These are phyloP conservation scores for Saturnispora diversa DNA, from an alignment of 805 yeast species.

Conservation along the genomic window DNA sequence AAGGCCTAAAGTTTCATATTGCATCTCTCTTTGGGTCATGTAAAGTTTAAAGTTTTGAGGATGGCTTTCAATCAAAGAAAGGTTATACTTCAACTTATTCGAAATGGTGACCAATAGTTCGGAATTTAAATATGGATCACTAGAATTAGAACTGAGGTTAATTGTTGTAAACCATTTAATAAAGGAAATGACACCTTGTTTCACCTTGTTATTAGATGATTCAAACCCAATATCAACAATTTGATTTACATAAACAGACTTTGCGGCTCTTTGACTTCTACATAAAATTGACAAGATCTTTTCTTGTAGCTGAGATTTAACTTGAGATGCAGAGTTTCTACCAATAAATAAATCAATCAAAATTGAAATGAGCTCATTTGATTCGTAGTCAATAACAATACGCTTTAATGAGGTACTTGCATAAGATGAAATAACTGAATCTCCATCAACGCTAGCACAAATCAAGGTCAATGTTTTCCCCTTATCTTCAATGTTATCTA, in stretches of 20 bases:
- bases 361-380: constrained; percentile 33
- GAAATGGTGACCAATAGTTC: too few species aligned
- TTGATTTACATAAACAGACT: constrained; percentile 33
- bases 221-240: constrained; percentile 54
- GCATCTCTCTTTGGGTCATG: constrained; percentile 46
- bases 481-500: constrained; percentile 34
- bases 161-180: constrained; percentile 48
- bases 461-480: constrained; percentile 34
- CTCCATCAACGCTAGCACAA: constrained; percentile 56
- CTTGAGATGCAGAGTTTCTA: constrained; percentile 40
- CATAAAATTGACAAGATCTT: constrained; percentile 42
- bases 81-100: constrained; percentile 41
- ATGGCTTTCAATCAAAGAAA: constrained; percentile 34
- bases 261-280: constrained; percentile 46
- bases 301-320: constrained; percentile 44
- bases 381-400: constrained; percentile 45
- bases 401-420: constrained; percentile 48
- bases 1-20: constrained; percentile 74
- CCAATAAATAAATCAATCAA: constrained; percentile 49
- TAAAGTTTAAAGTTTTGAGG: constrained; percentile 19
- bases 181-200: constrained; percentile 52
- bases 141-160: constrained; percentile 14
- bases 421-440: constrained; percentile 45
- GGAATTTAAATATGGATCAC: too few species aligned
- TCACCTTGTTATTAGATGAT: constrained; percentile 44